Percentiles rank a stretch among this genome's conserved stretches.
Conservation (phyloP, 23 red algal species). For the Gracilaria domingensis region DNA sequence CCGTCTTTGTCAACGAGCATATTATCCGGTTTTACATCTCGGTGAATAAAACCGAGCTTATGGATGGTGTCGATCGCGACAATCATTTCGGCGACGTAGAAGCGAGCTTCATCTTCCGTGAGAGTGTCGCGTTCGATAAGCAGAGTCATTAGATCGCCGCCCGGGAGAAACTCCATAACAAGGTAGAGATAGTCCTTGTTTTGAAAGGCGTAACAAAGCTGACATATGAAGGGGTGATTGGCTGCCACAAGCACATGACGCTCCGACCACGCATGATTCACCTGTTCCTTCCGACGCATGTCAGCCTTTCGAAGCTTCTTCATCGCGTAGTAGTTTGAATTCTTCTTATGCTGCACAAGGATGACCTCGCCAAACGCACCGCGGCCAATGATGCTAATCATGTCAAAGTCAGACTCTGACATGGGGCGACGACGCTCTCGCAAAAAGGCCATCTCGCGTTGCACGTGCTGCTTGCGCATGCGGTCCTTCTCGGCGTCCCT, state of each 20-base stretch:
- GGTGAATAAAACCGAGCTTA: slow-evolving; percentile 95
- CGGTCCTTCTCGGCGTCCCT: slow-evolving; percentile 83
- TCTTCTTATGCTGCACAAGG: slow-evolving; percentile 80
- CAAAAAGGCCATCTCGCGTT: slow-evolving; percentile 82
- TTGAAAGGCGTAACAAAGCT: slow-evolving; percentile 96
- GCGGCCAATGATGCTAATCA: slow-evolving; percentile 87
- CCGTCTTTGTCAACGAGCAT: slow-evolving; percentile 94
- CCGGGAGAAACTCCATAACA: slow-evolving; percentile 98
- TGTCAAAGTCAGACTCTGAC: slow-evolving; percentile 94
- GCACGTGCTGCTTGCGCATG: slow-evolving; percentile 81
- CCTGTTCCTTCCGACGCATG: slow-evolving; percentile 98
- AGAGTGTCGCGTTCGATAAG: slow-evolving; percentile 94
- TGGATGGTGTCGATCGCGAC: slow-evolving; percentile 97
- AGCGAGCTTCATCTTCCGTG: slow-evolving; percentile 87
- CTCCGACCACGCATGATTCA: slow-evolving; percentile 92
- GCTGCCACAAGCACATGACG: slow-evolving; percentile 95
- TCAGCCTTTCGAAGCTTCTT: slow-evolving; percentile 97
- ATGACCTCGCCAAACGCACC: slow-evolving; percentile 99
- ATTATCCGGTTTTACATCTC: slow-evolving; percentile 99
- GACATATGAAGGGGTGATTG: slow-evolving; percentile 87
- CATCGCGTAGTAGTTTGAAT: slow-evolving; percentile 94
- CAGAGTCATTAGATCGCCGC: slow-evolving; percentile 97
- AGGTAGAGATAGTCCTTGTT: slow-evolving; percentile 89
- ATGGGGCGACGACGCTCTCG: slow-evolving; percentile 86
- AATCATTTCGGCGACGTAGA: slow-evolving; percentile 98